Evolutionary conservation across 2,329 filamentous ascomycete species (phyloP), one percentile per base, ranked within the genome.

Genomic region (Sphaerostilbella broomeana): DNA sequence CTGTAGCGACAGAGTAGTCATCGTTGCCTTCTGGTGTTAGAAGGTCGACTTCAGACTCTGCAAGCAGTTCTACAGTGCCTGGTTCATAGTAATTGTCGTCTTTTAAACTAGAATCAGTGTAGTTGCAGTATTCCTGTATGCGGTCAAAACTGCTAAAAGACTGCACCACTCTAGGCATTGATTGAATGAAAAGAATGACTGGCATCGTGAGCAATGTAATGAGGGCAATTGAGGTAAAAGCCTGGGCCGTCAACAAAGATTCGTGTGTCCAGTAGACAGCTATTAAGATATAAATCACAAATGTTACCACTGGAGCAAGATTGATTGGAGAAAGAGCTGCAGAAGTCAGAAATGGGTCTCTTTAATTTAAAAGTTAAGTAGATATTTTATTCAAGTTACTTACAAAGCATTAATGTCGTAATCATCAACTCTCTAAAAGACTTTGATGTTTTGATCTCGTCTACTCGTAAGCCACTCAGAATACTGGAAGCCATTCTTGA

Each of bases 371-470:
- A 4, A 15, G 16, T n/a, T 29, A 19, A 20, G 6, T 12, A 10
- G 12, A 16, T 8, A 15, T 27, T 10, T 7, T 3, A 2, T 39
- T 33, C 15, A 17, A n/a, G 17, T 15, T 11, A 21, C 40, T 47
- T 50, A 44, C 49, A 56, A 15, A 53, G 43, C 35, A 48, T 26
- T 17, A 49, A 21, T 8, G 18, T 51, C 31, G 25, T 52, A 25
- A 45, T 46, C 21, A 55, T 48, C 34, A 48, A 36, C 12, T 47
- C 51, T 15, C 59, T 45, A 35, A 53, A 63, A 5, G 28, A 42
- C 13, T 49, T 45, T 1, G 59, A 59, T 1, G 52, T 51, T 2
- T 48, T 31, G 15, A 63, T 51, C 41, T 63, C 59, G 9, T 51
- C 48, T 8, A 35, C 20, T 5, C 60, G 47, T 30, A 59, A 38